Evolutionary conservation across 1,139 yeast genomes (phyloP), one percentile per base, ranked within the genome.

Genomic region (Sugiyamaella xylanicola): DNA sequence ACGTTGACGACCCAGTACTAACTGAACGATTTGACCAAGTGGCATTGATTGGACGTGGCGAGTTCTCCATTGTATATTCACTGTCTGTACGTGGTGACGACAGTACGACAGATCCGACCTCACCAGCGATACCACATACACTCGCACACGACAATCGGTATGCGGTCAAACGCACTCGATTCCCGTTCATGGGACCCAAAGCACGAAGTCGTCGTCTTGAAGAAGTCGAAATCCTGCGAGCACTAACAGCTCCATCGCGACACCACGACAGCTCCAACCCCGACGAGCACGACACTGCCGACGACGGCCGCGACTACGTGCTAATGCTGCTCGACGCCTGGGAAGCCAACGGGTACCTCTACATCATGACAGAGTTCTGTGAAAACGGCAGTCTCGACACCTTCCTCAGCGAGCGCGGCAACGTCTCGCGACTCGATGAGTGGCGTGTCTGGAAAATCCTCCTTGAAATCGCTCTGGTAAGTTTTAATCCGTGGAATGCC

Each of bases 381-480:
- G 99, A 93, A 68, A 92, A 93, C 67, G 99, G 99, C 1, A 88
- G 93, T 22, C 74, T 93, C 51, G 95, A 85, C 67, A 81, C 83
- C 56, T 93, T 93, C 68, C 72, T 93, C 51, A 81, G 85, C 43
- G 95, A 89, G 62, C 85, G 86, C 68, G 95, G 95, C 56, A 85
- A 87, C 60, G 77, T 87, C n/a, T 75, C 85, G 5, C 79, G 82
- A 59, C 74, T 86, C 47, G 99, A 93, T 69, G 99, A 93, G 69
- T 93, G 97, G 85, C 81, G 99, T 62, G 92, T 92, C 43, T 93
- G 99, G 99, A 93, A 93, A 73, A 92, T 95, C 42, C 74, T 92
- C 61, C 86, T 87, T 54, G 98, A 93, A 69, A 77, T 91, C 15
- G 72, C 89, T 44, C 79, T 69, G 49, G 65, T 63, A 56, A 53